Evolutionary conservation across 768 basidiomycete genomes (phyloP).

Genomic region (Boletus reticulatus): DNA sequence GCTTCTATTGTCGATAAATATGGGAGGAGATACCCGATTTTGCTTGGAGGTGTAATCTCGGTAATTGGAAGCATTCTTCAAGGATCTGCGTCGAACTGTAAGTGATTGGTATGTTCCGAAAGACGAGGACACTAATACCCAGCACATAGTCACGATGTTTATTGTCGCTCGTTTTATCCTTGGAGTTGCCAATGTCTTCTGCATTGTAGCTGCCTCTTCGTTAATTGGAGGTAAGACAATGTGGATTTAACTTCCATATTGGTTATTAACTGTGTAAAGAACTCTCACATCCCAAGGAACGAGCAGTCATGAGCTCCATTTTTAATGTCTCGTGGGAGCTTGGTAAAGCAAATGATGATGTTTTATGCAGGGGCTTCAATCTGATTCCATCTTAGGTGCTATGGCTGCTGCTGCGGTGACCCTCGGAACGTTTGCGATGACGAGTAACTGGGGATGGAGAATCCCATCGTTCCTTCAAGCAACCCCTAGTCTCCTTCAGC

Average conservation of each 20-base stretch:
- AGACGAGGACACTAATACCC: neutral
- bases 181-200: slow-evolving; percentile 10
- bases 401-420: slow-evolving; percentile 48
- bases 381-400: neutral
- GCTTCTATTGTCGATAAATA: slow-evolving; percentile 1
- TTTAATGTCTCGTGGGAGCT: neutral
- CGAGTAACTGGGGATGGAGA: slow-evolving; percentile 18
- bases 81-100: slow-evolving; percentile 10
- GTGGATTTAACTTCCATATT: neutral
- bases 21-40: slow-evolving; percentile 10
- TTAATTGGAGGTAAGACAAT: slow-evolving; percentile 14
- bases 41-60: slow-evolving; percentile 5
- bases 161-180: slow-evolving; percentile 17
- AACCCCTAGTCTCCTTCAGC: slow-evolving; percentile 49
- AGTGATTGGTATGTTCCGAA: neutral
- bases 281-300: slow-evolving; percentile 14
- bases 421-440: slow-evolving; percentile 61
- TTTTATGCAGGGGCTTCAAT: no score
- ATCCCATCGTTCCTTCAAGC: slow-evolving; percentile 46
- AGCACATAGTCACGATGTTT: slow-evolving; percentile 12
- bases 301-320: neutral
- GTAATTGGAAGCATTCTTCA: slow-evolving; percentile 8
- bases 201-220: slow-evolving; percentile 17
- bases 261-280: neutral
- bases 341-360: neutral